A percentile compares a stretch with the other conserved stretches of the same genome.
These are phyloP conservation scores for Salvia miltiorrhiza DNA, from an alignment of 257 asterid genomes.

Conservation along the genomic window DNA sequence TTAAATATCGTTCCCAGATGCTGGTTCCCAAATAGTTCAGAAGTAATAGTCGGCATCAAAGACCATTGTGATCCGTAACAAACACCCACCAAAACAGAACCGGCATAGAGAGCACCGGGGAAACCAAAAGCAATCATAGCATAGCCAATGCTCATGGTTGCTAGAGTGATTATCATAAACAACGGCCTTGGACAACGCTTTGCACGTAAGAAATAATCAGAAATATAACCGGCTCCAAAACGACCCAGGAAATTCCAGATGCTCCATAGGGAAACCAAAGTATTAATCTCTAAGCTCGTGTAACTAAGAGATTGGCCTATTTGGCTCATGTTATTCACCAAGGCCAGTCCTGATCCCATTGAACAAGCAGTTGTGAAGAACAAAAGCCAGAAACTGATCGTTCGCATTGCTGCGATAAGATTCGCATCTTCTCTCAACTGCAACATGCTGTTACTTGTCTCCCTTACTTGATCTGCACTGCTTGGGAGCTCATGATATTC, in stretches of 20 bases:
- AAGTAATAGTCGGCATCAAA: conserved; percentile 78
- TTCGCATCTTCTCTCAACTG: conserved; percentile 36
- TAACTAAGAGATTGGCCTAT: conserved; percentile 59
- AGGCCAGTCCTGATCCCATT: conserved; percentile 59
- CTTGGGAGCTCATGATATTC: conserved; percentile 41
- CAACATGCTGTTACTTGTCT: conserved; percentile 18
- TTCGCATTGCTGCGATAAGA: conserved; percentile 47
- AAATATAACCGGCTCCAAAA: conserved; percentile 75
- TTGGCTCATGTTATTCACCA: conserved; percentile 50
- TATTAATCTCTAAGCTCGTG: conserved; percentile 41
- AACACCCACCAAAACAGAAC: conserved; percentile 71
- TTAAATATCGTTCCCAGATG: conserved; percentile 85
- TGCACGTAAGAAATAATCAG: conserved; percentile 59
- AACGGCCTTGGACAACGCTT: conserved; percentile 69
- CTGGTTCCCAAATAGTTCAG: conserved; percentile 68
- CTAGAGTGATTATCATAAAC: conserved; percentile 56
- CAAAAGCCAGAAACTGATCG: conserved; percentile 52
- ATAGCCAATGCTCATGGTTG: conserved; percentile 71
- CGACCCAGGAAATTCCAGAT: conserved; percentile 91
- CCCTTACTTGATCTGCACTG: conserved; percentile 37
- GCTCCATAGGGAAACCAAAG: conserved; percentile 88
- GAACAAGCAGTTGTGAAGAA: conserved; percentile 51
- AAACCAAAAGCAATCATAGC: conserved; percentile 58
- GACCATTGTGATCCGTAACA: conserved; percentile 97
- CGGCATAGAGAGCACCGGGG: conserved; percentile 61